Percentiles rank a stretch among this genome's conserved stretches.
These are phyloP conservation scores for Yamadazyma tumulicola DNA, from an alignment of 805 yeast genomes.

Conservation along the genomic window DNA sequence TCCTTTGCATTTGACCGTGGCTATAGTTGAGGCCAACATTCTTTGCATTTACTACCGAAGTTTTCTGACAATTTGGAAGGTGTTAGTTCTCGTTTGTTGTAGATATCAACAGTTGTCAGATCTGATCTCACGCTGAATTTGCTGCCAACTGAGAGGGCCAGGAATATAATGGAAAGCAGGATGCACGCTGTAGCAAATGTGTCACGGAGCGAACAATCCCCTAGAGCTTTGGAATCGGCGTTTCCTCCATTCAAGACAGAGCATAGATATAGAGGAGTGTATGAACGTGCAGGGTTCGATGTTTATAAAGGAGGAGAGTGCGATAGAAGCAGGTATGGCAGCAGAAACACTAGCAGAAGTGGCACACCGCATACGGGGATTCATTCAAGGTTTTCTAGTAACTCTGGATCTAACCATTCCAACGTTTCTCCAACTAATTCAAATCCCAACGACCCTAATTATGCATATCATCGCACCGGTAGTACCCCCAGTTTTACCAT, in stretches of 20 bases:
- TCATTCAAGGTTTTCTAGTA: constrained; percentile 1
- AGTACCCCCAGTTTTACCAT: background rate
- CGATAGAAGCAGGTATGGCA: too few relatives aligned
- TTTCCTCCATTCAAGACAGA: constrained; percentile 71
- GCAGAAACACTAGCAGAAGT: background rate
- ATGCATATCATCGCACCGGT: too few relatives aligned
- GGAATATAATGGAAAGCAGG: constrained; percentile 5
- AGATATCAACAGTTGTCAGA: too few relatives aligned
- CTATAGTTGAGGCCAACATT: too few relatives aligned
- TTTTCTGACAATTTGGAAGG: too few relatives aligned
- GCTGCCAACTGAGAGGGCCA: too few relatives aligned
- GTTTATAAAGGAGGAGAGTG: constrained; percentile 17
- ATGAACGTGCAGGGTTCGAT: constrained; percentile 83
- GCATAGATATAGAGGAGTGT: constrained; percentile 62
- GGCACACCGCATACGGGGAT: constrained; percentile 7
- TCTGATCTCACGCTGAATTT: too few relatives aligned
- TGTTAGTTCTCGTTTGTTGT: too few relatives aligned
- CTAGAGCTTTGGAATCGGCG: constrained; percentile 40
- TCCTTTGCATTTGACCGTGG: too few relatives aligned
- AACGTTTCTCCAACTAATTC: too few relatives aligned
- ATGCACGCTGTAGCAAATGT: constrained; percentile 15
- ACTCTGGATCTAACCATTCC: background rate
- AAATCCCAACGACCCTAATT: too few relatives aligned
- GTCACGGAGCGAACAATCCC: constrained; percentile 21
- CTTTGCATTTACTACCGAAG: too few relatives aligned